A percentile compares a stretch with the other conserved stretches of the same genome.
Conservation (phyloP, 192 early-diverging fungal species). For the Podila epigama region DNA sequence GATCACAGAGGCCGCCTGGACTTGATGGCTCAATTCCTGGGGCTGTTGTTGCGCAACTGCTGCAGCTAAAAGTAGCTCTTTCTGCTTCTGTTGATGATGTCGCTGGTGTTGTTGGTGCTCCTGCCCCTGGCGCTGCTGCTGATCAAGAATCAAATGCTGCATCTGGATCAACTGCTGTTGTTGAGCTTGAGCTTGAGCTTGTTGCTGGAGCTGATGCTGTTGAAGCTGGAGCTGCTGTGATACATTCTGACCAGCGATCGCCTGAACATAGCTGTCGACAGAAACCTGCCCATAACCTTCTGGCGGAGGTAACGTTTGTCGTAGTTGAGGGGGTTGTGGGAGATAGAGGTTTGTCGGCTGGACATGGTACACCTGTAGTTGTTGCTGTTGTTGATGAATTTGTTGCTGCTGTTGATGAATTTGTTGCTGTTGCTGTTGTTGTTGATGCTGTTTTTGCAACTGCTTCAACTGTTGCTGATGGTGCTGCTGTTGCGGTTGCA, state of each 20-base stretch:
- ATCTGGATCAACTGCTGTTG: conserved; percentile 59
- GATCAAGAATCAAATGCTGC: conserved; percentile 53
- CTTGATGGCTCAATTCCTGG: conserved; percentile 10
- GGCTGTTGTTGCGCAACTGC: conserved; percentile 13
- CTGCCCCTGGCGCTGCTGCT: conserved; percentile 53
- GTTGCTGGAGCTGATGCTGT: conserved; percentile 24
- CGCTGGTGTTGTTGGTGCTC: conserved; percentile 56
- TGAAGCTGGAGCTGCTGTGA: conserved; percentile 29
- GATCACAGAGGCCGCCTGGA: conserved; percentile 17
- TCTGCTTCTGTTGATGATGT: conserved; percentile 49
- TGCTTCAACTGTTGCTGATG: neutral
- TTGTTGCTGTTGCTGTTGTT: conserved; percentile 12
- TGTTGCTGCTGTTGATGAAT: conserved; percentile 25
- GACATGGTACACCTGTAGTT: neutral
- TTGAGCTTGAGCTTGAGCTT: conserved; percentile 37
- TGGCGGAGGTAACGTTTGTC: conserved; percentile 1
- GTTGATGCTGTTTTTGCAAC: conserved; percentile 20
- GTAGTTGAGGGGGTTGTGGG: conserved; percentile 23
- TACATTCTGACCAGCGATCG: conserved; percentile 7
- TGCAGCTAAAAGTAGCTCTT: conserved; percentile 8
- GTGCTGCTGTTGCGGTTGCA: neutral
- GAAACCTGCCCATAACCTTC: conserved; percentile 8
- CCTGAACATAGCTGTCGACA: conserved; percentile 17
- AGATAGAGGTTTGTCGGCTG: conserved; percentile 14
- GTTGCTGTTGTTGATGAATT: conserved; percentile 15